These are phyloP conservation scores for Speleostelium caveatum DNA, from an alignment of 78 protist species.

Conservation along the genomic window DNA sequence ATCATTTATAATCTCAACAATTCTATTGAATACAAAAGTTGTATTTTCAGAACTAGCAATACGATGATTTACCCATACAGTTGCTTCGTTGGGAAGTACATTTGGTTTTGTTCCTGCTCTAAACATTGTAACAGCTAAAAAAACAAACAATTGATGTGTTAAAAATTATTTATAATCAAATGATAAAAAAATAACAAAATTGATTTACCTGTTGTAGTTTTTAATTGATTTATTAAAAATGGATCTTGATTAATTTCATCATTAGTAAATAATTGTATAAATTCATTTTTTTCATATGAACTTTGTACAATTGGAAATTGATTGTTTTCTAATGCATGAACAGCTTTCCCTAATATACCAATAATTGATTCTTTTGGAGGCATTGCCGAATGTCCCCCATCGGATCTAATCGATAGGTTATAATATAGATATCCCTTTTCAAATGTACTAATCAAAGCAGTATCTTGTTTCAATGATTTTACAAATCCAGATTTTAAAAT, in stretches of 20 bases:
- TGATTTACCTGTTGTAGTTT: slow-evolving; percentile 49
- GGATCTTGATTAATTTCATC: background rate
- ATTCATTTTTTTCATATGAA: background rate
- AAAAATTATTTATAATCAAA: too few species aligned
- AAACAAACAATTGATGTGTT: too few species aligned
- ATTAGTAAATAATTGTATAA: background rate
- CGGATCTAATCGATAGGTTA: slow-evolving; percentile 4
- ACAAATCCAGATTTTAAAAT: slow-evolving; percentile 16
- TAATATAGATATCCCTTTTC: slow-evolving; percentile 47
- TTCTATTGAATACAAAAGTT: background rate
- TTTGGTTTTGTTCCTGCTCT: slow-evolving; percentile 47
- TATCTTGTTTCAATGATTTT: background rate
- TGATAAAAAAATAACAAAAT: too few species aligned
- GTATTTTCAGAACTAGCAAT: slow-evolving; percentile 16
- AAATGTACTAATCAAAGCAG: slow-evolving; percentile 19
- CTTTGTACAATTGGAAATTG: background rate
- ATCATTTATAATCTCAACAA: slow-evolving; percentile 19
- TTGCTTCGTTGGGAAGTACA: slow-evolving; percentile 1
- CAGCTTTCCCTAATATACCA: slow-evolving; percentile 25
- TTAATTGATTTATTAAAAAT: background rate
- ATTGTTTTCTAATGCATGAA: slow-evolving; percentile 18
- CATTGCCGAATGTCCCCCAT: slow-evolving; percentile 46
- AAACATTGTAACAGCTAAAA: slow-evolving; percentile 25
- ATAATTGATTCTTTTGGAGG: slow-evolving; percentile 43
- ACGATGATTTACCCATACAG: slow-evolving; percentile 65